Conservation (phyloP, 495 filamentous ascomycete species). For the Tricharina praecox region DNA sequence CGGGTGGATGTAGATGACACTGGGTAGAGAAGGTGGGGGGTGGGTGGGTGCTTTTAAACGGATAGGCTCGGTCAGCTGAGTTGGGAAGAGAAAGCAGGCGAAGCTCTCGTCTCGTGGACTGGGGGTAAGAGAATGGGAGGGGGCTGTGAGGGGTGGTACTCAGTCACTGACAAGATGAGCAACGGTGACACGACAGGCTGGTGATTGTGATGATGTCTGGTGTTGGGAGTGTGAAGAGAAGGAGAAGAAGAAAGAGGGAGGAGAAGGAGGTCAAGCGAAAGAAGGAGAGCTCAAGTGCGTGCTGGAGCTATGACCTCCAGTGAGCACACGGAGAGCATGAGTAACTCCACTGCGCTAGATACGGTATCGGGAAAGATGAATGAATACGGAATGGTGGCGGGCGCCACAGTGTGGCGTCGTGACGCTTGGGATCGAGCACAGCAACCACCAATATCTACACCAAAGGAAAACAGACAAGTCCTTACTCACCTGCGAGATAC, state of each 20-base stretch:
- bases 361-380: no score
- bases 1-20: conserved; percentile 1
- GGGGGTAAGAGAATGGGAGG: neutral
- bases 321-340: no score
- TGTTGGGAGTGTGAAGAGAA: neutral
- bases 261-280: no score
- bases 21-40: conserved; percentile 3
- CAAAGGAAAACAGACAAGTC: no score
- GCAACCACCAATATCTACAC: no score
- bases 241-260: neutral
- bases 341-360: no score
- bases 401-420: no score
- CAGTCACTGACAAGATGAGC: conserved; percentile 5
- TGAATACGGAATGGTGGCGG: no score
- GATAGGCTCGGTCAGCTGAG: conserved; percentile 2
- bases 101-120: neutral
- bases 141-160: neutral
- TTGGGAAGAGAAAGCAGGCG: neutral
- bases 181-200: neutral
- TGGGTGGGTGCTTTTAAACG: conserved; percentile 5
- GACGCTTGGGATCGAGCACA: no score
- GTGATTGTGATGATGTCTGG: neutral
- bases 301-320: no score
- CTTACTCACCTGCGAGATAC: no score
- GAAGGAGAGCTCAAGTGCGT: no score